Conservation (phyloP, 768 basidiomycete genomes). For the Lepiota venenata region DNA sequence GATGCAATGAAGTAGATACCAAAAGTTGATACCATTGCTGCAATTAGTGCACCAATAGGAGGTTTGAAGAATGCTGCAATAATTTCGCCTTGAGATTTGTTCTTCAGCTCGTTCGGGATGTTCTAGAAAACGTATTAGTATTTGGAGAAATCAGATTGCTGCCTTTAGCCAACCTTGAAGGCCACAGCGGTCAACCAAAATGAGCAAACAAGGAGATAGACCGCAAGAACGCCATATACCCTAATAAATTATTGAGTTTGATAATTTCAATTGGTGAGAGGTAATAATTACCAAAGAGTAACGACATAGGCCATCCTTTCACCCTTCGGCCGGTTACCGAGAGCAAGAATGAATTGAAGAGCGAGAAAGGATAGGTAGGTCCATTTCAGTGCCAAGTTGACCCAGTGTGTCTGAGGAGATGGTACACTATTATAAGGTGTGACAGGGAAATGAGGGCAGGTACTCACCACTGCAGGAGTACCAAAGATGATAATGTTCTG, state of each 20-base stretch:
- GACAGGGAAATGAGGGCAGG: neutral
- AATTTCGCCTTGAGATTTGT: constrained; percentile 46
- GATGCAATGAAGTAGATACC: constrained; percentile 86
- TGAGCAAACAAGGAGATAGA: constrained; percentile 87
- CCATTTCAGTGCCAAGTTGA: constrained; percentile 83
- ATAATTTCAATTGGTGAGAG: constrained; percentile 46
- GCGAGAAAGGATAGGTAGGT: constrained; percentile 83
- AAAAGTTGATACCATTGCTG: constrained; percentile 86
- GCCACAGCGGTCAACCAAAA: constrained; percentile 80
- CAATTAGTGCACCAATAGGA: constrained; percentile 77
- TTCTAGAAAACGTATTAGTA: constrained; percentile 27
- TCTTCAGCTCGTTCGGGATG: constrained; percentile 48
- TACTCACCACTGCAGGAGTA: constrained; percentile 60
- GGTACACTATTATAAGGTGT: neutral
- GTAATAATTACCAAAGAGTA: constrained; percentile 73
- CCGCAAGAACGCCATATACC: constrained; percentile 80
- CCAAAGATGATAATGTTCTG: constrained; percentile 65
- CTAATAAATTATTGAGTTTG: constrained; percentile 27
- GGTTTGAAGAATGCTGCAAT: constrained; percentile 65
- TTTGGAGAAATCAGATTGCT: neutral
- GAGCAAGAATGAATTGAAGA: constrained; percentile 62
- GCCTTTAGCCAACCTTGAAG: constrained; percentile 55
- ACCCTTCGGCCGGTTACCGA: constrained; percentile 85
- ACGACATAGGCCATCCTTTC: constrained; percentile 69
- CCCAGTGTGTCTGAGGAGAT: constrained; percentile 73